These are phyloP conservation scores for Vanderwaltozyma verrucispora DNA, from an alignment of 805 yeast genomes.

Conservation along the genomic window DNA sequence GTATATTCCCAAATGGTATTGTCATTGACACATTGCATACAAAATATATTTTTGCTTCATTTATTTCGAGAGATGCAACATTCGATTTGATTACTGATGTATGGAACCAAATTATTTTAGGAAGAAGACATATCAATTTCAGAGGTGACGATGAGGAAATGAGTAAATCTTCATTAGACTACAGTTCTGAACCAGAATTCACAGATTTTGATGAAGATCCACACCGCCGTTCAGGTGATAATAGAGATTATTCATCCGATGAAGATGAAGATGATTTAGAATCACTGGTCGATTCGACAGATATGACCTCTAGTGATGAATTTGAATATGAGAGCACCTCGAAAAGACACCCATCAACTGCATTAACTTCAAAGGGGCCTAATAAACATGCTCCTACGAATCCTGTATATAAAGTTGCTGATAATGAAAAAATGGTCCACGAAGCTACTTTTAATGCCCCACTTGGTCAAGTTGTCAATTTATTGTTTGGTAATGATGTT, in stretches of 20 bases:
- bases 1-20: slow-evolving; percentile 61
- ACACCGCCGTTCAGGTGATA: slow-evolving; percentile 12
- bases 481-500: slow-evolving; percentile 55
- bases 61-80: slow-evolving; percentile 47
- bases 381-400: slow-evolving; percentile 40
- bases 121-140: slow-evolving; percentile 10
- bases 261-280: slow-evolving; percentile 11
- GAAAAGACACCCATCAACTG: neutral
- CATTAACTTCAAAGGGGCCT: slow-evolving; percentile 28
- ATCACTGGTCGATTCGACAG: slow-evolving; percentile 12
- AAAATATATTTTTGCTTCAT: slow-evolving; percentile 54
- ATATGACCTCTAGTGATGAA: slow-evolving; percentile 29
- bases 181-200: slow-evolving; percentile 19
- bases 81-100: slow-evolving; percentile 44
- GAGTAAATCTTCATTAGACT: slow-evolving; percentile 2
- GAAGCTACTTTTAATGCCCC: slow-evolving; percentile 53
- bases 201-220: slow-evolving; percentile 20
- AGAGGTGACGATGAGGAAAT: slow-evolving; percentile 4
- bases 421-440: slow-evolving; percentile 44
- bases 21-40: slow-evolving; percentile 52
- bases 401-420: slow-evolving; percentile 32
- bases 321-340: slow-evolving; percentile 9
- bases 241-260: slow-evolving; percentile 13
- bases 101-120: slow-evolving; percentile 42
- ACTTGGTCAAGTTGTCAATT: slow-evolving; percentile 45